phyloP scores from a whole-genome alignment of 768 basidiomycete species.

The Tricholoma sp. region DNA sequence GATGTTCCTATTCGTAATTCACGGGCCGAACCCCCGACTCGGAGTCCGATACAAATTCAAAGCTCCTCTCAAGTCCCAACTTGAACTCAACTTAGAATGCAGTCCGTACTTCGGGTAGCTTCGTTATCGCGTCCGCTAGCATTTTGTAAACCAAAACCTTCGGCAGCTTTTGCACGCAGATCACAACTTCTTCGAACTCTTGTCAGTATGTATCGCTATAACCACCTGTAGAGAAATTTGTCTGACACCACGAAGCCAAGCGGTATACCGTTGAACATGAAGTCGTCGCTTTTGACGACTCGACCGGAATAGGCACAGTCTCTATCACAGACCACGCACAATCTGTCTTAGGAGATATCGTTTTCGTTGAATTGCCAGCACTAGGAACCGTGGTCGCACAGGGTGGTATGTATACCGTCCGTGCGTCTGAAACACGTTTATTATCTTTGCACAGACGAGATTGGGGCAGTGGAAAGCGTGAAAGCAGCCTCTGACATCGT shows the following conservation, averaged over 20 bases:
- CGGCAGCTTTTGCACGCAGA: conserved; percentile 19
- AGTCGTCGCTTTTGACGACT: conserved; percentile 72
- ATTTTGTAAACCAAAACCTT: conserved; percentile 17
- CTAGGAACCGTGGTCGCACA: conserved; percentile 56
- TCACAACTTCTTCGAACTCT: conserved; percentile 41
- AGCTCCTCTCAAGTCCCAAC: background rate
- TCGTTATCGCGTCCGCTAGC: conserved; percentile 17
- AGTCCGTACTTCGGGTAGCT: conserved; percentile 31
- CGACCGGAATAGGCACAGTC: conserved; percentile 71
- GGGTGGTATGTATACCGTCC: conserved; percentile 56
- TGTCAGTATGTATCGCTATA: conserved; percentile 46
- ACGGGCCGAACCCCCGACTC: background rate
- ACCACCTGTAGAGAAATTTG: background rate
- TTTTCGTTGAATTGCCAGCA: conserved; percentile 87
- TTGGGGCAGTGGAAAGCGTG: conserved; percentile 93
- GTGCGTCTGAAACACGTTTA: background rate
- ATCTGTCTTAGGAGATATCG: conserved; percentile 88
- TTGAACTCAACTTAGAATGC: conserved; percentile 26
- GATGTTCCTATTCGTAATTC: too few relatives aligned
- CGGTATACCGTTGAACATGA: conserved; percentile 89
- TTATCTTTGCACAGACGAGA: conserved; percentile 48
- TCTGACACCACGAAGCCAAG: conserved; percentile 43
- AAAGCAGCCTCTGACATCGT: conserved; percentile 97
- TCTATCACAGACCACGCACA: conserved; percentile 93
- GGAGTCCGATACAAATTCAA: too few relatives aligned